These are phyloP conservation scores for Tetrapisispora iriomotensis DNA, from an alignment of 805 yeast genomes.

Conservation along the genomic window DNA sequence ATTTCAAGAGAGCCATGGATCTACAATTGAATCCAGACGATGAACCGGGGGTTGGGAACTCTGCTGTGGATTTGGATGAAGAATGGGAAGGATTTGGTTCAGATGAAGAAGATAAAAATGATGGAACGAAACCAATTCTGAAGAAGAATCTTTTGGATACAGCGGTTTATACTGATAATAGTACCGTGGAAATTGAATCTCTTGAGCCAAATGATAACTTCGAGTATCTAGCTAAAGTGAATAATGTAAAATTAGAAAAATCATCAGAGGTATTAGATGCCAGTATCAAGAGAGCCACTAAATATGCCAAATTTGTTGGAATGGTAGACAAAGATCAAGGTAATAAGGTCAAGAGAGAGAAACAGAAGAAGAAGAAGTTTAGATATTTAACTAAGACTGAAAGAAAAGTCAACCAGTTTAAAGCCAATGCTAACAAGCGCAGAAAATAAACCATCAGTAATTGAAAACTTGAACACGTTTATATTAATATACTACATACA, in stretches of 20 bases:
- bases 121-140: constrained; percentile 24
- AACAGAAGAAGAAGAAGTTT: constrained; percentile 58
- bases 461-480: not conserved
- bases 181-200: constrained; percentile 40
- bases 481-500: not conserved
- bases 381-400: constrained; percentile 78
- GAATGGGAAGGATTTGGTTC: constrained; percentile 35
- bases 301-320: constrained; percentile 66
- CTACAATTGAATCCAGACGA: constrained; percentile 19
- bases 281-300: constrained; percentile 69
- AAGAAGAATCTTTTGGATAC: constrained; percentile 17
- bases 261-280: constrained; percentile 62
- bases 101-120: constrained; percentile 14
- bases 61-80: constrained; percentile 14
- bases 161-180: constrained; percentile 29
- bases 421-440: constrained; percentile 32
- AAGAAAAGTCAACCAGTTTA: constrained; percentile 50
- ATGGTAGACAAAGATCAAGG: constrained; percentile 34
- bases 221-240: constrained; percentile 52
- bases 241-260: constrained; percentile 60
- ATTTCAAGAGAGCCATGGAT: constrained; percentile 21
- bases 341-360: constrained; percentile 14
- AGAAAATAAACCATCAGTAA: constrained; percentile 15
- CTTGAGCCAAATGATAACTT: constrained; percentile 40
- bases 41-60: constrained; percentile 17